phyloP scores from a whole-genome alignment of 305 asterid genomes.

The Ajuga reptans region DNA sequence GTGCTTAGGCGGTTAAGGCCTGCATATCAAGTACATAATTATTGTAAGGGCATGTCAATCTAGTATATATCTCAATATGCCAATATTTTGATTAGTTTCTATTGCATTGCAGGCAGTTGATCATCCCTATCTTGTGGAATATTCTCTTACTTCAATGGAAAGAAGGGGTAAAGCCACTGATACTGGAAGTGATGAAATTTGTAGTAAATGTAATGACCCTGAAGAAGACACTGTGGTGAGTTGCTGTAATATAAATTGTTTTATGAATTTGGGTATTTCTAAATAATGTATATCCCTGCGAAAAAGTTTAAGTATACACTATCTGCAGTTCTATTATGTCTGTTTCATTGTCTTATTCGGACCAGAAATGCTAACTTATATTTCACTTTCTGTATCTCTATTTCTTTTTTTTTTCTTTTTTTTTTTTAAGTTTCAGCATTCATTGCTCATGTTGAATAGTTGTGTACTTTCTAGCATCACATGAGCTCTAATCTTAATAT shows the following conservation, averaged over 20 bases:
- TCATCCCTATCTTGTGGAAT: slow-evolving; percentile 93
- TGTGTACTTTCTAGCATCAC: not conserved
- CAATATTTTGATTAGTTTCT: slow-evolving; percentile 19
- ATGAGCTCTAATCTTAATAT: not conserved
- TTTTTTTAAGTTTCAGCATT: not conserved
- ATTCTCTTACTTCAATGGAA: slow-evolving; percentile 58
- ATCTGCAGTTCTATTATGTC: too few relatives aligned
- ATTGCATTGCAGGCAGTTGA: slow-evolving; percentile 71
- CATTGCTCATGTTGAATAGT: not conserved
- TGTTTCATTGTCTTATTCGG: not conserved
- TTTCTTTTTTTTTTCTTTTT: too few relatives aligned
- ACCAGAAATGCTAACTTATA: not conserved
- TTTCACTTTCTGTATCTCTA: not conserved
- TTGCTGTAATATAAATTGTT: slow-evolving; percentile 16
- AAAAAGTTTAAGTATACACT: too few relatives aligned
- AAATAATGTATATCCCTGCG: too few relatives aligned
- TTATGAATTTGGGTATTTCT: too few relatives aligned
- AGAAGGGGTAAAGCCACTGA: slow-evolving; percentile 45
- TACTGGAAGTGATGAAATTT: slow-evolving; percentile 38
- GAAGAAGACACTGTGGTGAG: slow-evolving; percentile 79
- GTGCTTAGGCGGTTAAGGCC: not conserved
- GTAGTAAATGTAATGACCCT: slow-evolving; percentile 61
- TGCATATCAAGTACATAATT: not conserved
- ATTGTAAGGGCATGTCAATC: not conserved
- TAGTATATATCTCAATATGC: not conserved